Evolutionary conservation across 768 basidiomycete genomes (phyloP), one percentile per base, ranked within the genome.

Genomic region (Boletales sp.): DNA sequence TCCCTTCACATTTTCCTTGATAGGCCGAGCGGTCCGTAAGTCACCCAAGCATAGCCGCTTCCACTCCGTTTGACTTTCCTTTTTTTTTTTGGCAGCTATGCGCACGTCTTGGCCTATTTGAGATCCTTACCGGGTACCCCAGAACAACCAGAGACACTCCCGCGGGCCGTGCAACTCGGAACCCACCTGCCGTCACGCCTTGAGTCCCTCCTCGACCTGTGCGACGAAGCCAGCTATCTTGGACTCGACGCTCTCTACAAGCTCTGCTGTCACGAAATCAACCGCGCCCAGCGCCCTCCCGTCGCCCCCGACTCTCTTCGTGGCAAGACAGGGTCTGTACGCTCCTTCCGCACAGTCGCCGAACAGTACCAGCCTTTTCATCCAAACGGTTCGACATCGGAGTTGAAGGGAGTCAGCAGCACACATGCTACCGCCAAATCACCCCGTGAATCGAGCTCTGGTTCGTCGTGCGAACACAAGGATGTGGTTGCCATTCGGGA

Each of bases 221-320:
- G 88, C 11, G 88, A 92, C 55, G 90, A 93, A 62, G 86, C 90
- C 2, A 72, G 73, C 37, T 90, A 82, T 60, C 80, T 92, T n/a
- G 82, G 79, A 24, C 81, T 92, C 45, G 75, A 76, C 0, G 77
- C 76, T 40, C 75, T 93, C 15, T 73, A 80, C 52, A 76, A 73
- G 53, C 74, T 93, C 2, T 91, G 90, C 60, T 67, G 69, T 8
- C 80, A 82, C 15, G 87, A 91, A 68, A 74, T 90, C 34, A 75
- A 77, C 17, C 73, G 74, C 27, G 73, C 75, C 24, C 78, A 78
- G 43, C 72, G 67, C 27, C 62, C 72, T 24, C 65, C 72, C 43
- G 57, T 71, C 15, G 42, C 74, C 51, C 64, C 68, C 14, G 73
- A 76, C 18, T 60, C 18, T 8, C 50, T 40, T 15, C 43, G 46